Evolutionary conservation across 2,329 filamentous ascomycete species (phyloP).

Genomic region (Podosphaera xanthii): DNA sequence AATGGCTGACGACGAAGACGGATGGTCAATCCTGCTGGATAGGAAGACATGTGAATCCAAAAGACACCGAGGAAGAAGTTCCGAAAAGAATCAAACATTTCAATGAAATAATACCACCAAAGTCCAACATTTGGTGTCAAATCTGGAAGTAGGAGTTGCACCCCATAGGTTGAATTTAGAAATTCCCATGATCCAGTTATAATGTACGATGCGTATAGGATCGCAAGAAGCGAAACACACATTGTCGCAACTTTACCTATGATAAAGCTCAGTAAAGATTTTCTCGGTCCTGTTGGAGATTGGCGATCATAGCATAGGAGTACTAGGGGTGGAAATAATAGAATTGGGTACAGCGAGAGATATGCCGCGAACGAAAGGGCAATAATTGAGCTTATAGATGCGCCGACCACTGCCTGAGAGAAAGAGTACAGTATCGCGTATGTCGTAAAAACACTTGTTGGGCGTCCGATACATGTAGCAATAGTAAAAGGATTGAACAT

Average conservation of each 20-base stretch:
- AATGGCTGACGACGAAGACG: conserved; percentile 69
- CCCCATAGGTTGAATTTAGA: conserved; percentile 69
- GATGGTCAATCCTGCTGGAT: conserved; percentile 67
- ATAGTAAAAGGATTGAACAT: conserved; percentile 91
- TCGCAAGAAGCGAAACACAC: conserved; percentile 27
- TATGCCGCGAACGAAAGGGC: conserved; percentile 75
- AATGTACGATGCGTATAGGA: conserved; percentile 50
- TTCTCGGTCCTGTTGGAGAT: conserved; percentile 11
- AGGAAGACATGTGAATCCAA: conserved; percentile 82
- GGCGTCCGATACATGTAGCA: conserved; percentile 69
- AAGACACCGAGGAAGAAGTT: conserved; percentile 95
- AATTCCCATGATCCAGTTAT: conserved; percentile 77
- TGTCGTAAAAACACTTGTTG: conserved; percentile 73
- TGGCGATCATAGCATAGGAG: conserved; percentile 55
- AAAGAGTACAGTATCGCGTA: conserved; percentile 71
- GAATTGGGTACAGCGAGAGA: conserved; percentile 71
- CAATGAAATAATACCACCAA: conserved; percentile 99
- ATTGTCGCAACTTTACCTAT: conserved; percentile 29
- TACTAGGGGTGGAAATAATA: conserved; percentile 63
- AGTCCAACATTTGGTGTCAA: conserved; percentile 85
- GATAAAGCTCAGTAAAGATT: conserved; percentile 27
- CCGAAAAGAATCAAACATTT: conserved; percentile 97
- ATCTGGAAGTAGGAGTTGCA: conserved; percentile 75
- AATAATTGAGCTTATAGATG: conserved; percentile 54
- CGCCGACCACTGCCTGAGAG: conserved; percentile 54